These are phyloP conservation scores for Fagopyrum esculentum DNA, from an alignment of 148 eudicot species.

Conservation along the genomic window DNA sequence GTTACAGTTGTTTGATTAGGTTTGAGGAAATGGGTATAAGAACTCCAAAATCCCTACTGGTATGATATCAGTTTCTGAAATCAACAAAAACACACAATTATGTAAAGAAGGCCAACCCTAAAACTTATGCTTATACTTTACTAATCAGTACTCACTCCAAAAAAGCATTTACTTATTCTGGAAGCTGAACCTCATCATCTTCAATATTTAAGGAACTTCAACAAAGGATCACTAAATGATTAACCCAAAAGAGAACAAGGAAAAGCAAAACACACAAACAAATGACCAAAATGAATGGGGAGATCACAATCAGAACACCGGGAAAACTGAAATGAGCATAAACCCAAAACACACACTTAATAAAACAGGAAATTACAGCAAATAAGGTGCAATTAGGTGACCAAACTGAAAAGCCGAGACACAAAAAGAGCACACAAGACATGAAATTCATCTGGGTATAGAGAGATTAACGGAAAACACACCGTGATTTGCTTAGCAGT, in stretches of 20 bases:
- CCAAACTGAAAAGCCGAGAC: background rate
- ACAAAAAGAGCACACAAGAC: background rate
- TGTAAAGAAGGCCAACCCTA: background rate
- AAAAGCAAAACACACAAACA: background rate
- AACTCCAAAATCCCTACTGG: background rate
- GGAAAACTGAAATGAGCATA: background rate
- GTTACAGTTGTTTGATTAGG: background rate
- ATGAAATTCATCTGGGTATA: background rate
- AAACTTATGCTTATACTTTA: background rate
- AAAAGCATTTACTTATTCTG: background rate
- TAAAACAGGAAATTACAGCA: background rate
- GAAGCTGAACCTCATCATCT: background rate
- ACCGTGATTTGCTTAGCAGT: background rate
- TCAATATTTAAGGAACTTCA: background rate
- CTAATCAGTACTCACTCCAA: background rate
- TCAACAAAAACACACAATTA: background rate
- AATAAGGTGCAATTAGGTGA: background rate
- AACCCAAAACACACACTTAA: no score
- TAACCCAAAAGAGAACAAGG: background rate
- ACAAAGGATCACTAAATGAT: background rate
- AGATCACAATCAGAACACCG: conserved; percentile 5
- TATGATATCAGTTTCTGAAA: background rate
- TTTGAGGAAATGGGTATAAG: background rate
- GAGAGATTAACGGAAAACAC: background rate
- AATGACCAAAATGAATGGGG: background rate